Base-by-base conservation (phyloP, 2,329 filamentous ascomycete species). In the Amauroascus verrucosus region DNA sequence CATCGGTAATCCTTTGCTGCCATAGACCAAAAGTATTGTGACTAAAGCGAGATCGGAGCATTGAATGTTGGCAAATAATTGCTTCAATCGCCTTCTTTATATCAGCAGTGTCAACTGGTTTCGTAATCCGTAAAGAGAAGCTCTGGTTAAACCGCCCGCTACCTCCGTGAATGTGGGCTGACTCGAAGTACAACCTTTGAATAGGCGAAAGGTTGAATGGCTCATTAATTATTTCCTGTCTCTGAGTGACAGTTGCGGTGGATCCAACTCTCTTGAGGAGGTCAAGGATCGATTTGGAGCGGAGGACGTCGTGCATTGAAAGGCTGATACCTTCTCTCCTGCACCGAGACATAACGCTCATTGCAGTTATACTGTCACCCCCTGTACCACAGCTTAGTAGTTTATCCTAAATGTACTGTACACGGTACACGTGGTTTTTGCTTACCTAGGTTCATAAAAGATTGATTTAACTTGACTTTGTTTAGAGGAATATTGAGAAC, bases 351-450 rank as follows among this genome's bases (percentile, higher is more conserved):
- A 74, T 69, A 24, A 75, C 74, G 44, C 73, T 73, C 70, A 77
- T 76, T 0, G 74, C 73, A 33, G 74, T 73, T 51, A 76, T 75
- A 1, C 72, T 75, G 53, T 77, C 74, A 48, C 74, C 74, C 33
- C 74, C 73, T 5, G 74, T 38, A 55, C 24, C 30, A 35, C 6
- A 38, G 18, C 44, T 43, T 24, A 35, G 53, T 46, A 45, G 28
- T n/a, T 46, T 7, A 6, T 44, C 6, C n/a, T 2, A 28, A 40
- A 4, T 6, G n/a, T n/a, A n/a, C n/a, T n/a, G n/a, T n/a, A n/a
- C n/a, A 51, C 7, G 7, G 22, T 2, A 22, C 6, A 32, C 2
- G 6, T 33, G 22, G 18, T 40, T 26, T 20, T 13, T 22, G 22
- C 56, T 49, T 43, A 56, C 54, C 67, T 66, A 69, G 53, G 53